Base-by-base conservation (phyloP, 306 rosid species). In the Argentina anserina region DNA sequence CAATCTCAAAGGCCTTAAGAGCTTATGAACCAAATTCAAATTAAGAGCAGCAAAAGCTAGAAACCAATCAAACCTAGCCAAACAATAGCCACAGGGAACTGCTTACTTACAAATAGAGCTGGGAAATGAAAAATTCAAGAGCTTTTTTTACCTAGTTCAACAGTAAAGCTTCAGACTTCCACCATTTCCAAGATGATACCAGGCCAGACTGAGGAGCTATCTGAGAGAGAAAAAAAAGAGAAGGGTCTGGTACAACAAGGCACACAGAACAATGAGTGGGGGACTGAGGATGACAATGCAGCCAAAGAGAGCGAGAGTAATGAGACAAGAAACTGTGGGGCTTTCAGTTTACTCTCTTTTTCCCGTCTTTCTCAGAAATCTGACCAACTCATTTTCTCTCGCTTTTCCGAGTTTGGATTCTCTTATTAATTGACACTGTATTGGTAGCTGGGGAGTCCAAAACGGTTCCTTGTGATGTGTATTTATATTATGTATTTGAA, bases 131-230 rank as follows among this genome's bases (percentile, higher is more conserved):
- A 23, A 4, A 14, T 46, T 61, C 23, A 21, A 0, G 17, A n/a
- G 7, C 23, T 28, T 0, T 28, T 0, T n/a, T 70, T 46, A 56
- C 80, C 72, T 71, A 9, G 25, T 69, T 52, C 18, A 7, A 39
- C 60, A 61, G 18, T 17, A 65, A 75, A 39, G 73, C 13, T 3
- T 80, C 47, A 75, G 69, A 47, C 43, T 28, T 47, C 20, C 37
- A 59, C 72, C 75, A 58, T 74, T 66, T 69, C 40, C 70, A 73
- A 53, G 29, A 13, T 31, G 40, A 29, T 61, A 41, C 36, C 26
- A 61, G 23, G 40, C 17, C 33, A 56, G 63, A 25, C 33, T 23
- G 61, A 50, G 76, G 18, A 50, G 39, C 28, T 53, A 25, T 75
- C 21, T 47, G 31, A 60, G 28, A 52, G 69, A 55, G 42, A 39